A percentile compares a stretch with the other conserved stretches of the same genome.
Evolutionary conservation across 2,329 filamentous ascomycete species (phyloP).

Genomic region (Metarhizium anisopliae): DNA sequence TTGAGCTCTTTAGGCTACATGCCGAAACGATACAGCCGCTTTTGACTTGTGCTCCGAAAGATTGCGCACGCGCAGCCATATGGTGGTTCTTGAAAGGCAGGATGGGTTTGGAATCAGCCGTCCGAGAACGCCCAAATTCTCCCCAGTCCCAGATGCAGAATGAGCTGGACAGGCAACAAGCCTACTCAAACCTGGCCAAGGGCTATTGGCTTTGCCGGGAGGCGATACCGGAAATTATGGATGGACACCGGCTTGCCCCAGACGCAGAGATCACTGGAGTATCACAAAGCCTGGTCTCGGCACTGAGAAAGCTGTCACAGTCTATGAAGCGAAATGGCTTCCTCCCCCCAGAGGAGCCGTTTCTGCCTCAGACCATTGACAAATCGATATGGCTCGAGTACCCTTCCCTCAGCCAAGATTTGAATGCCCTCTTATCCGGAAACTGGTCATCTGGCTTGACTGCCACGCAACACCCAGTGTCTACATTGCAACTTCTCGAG

Average conservation of each 20-base stretch:
- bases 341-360: conserved; percentile 58
- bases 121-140: conserved; percentile 50
- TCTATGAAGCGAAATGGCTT: conserved; percentile 82
- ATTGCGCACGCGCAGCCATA: conserved; percentile 63
- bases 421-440: conserved; percentile 60
- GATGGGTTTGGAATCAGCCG: conserved; percentile 61
- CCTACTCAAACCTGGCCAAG: conserved; percentile 79
- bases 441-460: conserved; percentile 41
- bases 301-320: conserved; percentile 63
- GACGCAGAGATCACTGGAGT: conserved; percentile 42
- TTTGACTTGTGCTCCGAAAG: conserved; percentile 50
- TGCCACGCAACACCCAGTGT: conserved; percentile 36
- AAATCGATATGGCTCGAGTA: conserved; percentile 77
- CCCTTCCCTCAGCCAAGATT: conserved; percentile 62
- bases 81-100: conserved; percentile 91
- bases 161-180: conserved; percentile 57
- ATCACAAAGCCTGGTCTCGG: conserved; percentile 49
- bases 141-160: conserved; percentile 45
- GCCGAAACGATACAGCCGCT: conserved; percentile 65
- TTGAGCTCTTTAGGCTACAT: conserved; percentile 67
- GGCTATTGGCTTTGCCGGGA: conserved; percentile 68
- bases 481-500: conserved; percentile 49
- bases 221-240: conserved; percentile 39
- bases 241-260: conserved; percentile 30
- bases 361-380: conserved; percentile 70